Conservation (phyloP, 768 basidiomycete species). For the Artomyces pyxidatus region DNA sequence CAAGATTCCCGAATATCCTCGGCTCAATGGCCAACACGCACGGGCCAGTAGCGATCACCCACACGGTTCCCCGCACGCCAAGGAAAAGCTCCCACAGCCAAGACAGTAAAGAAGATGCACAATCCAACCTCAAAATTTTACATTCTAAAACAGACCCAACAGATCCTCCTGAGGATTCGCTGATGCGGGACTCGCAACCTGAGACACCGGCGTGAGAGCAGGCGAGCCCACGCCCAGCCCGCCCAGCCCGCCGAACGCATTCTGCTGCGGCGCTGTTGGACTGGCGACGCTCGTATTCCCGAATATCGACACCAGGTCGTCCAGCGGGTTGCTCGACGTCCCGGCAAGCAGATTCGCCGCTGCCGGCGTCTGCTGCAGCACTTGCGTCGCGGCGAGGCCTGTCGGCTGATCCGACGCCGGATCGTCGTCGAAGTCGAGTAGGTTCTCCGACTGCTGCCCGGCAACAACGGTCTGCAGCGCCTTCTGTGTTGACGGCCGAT, state of each 20-base stretch:
- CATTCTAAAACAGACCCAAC: conserved; percentile 42
- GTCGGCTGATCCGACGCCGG: conserved; percentile 57
- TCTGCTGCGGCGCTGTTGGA: conserved; percentile 14
- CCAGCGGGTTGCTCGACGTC: conserved; percentile 81
- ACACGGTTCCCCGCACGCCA: too few relatives aligned
- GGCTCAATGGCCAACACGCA: too few relatives aligned
- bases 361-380: conserved; percentile 63
- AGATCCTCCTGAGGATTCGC: conserved; percentile 40
- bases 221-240: neutral
- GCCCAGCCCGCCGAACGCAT: conserved; percentile 9
- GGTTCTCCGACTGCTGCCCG: conserved; percentile 90
- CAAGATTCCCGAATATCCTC: too few relatives aligned
- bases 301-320: conserved; percentile 92
- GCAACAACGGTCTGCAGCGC: conserved; percentile 87
- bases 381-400: conserved; percentile 70
- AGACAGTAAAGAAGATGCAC: neutral
- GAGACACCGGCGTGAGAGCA: neutral
- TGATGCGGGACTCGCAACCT: neutral
- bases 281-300: conserved; percentile 35
- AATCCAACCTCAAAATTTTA: conserved; percentile 23
- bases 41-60: too few relatives aligned
- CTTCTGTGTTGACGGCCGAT: conserved; percentile 66
- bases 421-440: conserved; percentile 87
- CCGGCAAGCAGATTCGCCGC: conserved; percentile 69
- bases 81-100: too few relatives aligned